Conservation (phyloP, 139 green algal species). For the Haematococcus sp. region DNA sequence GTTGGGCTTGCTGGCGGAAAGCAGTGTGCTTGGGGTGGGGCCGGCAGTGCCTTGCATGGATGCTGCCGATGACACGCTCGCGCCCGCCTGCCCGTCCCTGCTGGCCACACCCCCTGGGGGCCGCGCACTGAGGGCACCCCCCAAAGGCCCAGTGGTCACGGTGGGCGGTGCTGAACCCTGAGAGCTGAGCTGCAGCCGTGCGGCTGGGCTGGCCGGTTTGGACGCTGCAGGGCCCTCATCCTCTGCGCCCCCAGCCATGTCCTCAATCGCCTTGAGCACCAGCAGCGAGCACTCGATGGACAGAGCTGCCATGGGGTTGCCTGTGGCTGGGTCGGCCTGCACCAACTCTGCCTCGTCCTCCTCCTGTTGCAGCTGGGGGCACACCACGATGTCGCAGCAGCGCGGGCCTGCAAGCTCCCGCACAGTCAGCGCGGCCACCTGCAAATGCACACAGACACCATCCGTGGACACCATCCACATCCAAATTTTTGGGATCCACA, state of each 20-base stretch:
- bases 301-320: not conserved
- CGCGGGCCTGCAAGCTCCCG: conserved; percentile 43
- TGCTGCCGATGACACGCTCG: too few species aligned
- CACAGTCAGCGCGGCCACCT: conserved; percentile 58
- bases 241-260: not conserved
- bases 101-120: too few species aligned
- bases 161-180: not conserved
- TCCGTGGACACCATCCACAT: too few species aligned
- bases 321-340: not conserved
- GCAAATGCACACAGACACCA: too few species aligned
- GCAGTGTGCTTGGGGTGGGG: conserved; percentile 3
- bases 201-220: not conserved
- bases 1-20: not conserved
- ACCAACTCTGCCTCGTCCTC: not conserved
- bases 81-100: too few species aligned
- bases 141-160: too few species aligned
- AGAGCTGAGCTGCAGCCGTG: not conserved
- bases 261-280: conserved; percentile 37
- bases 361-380: conserved; percentile 38
- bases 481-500: too few species aligned
- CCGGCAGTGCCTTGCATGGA: not conserved
- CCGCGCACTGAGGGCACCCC: too few species aligned
- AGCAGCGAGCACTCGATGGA: conserved; percentile 51
- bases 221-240: not conserved
- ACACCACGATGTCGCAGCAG: conserved; percentile 77